Evolutionary conservation across 257 asterid genomes (phyloP).

Genomic region (Leonotis leonurus): DNA sequence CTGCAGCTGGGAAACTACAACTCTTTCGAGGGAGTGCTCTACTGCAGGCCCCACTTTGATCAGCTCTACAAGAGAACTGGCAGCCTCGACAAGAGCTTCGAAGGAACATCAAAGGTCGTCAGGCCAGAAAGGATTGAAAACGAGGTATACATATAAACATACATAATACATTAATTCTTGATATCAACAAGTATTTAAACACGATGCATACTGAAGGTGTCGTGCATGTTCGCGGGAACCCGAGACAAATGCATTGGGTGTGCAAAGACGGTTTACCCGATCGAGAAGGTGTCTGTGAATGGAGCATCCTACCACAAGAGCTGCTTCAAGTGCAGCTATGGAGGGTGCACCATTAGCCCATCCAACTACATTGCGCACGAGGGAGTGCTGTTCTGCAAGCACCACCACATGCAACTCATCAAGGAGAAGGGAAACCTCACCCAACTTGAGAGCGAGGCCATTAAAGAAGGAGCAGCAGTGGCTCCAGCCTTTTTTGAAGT

Average conservation of each 20-base stretch:
- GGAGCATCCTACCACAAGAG: conserved; percentile 57
- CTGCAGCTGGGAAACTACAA: conserved; percentile 66
- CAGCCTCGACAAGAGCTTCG: conserved; percentile 74
- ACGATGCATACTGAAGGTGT: no score
- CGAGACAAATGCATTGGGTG: conserved; percentile 66
- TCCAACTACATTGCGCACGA: conserved; percentile 71
- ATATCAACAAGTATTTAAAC: no score
- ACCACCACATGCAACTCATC: conserved; percentile 65
- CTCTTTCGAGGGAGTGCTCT: conserved; percentile 75
- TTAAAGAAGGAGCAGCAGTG: no score
- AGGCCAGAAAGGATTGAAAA: no score
- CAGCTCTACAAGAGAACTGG: conserved; percentile 80
- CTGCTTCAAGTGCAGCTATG: conserved; percentile 72
- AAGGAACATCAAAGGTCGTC: no score
- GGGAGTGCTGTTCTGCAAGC: conserved; percentile 68
- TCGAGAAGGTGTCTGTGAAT: conserved; percentile 67
- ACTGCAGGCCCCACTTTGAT: conserved; percentile 66
- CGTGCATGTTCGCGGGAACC: conserved; percentile 54
- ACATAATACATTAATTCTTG: no score
- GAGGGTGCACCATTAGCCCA: conserved; percentile 75
- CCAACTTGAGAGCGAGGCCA: conserved; percentile 45
- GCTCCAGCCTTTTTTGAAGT: no score
- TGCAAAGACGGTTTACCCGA: conserved; percentile 57
- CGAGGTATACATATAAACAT: no score
- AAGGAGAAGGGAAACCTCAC: conserved; percentile 63